phyloP scores from a whole-genome alignment of 1,284 basidiomycete genomes.

The Prillingera fragicola region DNA sequence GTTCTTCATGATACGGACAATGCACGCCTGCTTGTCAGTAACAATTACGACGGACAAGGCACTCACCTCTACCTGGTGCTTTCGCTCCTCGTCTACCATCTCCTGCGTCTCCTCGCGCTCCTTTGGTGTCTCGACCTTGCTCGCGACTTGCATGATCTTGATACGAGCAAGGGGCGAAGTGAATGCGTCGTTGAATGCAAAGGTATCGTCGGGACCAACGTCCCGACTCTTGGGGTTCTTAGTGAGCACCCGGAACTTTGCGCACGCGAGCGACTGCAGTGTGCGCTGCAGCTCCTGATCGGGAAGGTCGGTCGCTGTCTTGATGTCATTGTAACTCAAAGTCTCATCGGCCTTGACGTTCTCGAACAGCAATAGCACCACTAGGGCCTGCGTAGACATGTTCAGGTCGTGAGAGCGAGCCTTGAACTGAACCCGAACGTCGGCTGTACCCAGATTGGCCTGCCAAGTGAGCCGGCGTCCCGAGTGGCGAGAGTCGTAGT shows the following conservation, averaged over 20 bases:
- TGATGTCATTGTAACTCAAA: constrained; percentile 54
- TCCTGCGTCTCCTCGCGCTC: constrained; percentile 88
- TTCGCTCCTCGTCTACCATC: constrained; percentile 87
- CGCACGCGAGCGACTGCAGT: constrained; percentile 92
- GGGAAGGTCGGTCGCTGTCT: constrained; percentile 62
- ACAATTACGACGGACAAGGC: not conserved
- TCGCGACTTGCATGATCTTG: constrained; percentile 85
- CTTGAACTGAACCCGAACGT: constrained; percentile 80
- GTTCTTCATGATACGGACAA: constrained; percentile 98
- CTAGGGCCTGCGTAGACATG: constrained; percentile 82
- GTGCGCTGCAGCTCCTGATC: constrained; percentile 80
- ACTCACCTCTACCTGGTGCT: constrained; percentile 80
- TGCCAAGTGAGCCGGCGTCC: constrained; percentile 93
- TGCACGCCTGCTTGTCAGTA: constrained; percentile 64
- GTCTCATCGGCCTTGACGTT: constrained; percentile 61
- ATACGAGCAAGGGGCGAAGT: constrained; percentile 76
- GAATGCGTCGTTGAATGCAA: constrained; percentile 85
- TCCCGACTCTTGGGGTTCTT: constrained; percentile 88
- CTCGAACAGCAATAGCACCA: constrained; percentile 86
- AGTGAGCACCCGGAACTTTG: constrained; percentile 88
- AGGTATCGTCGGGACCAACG: constrained; percentile 67
- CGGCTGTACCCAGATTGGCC: constrained; percentile 83
- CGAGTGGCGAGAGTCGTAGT: constrained; percentile 82
- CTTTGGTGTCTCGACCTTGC: constrained; percentile 76
- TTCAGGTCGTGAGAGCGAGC: constrained; percentile 79